phyloP scores from a whole-genome alignment of 257 asterid species.

The Solanum chiquidenum region DNA sequence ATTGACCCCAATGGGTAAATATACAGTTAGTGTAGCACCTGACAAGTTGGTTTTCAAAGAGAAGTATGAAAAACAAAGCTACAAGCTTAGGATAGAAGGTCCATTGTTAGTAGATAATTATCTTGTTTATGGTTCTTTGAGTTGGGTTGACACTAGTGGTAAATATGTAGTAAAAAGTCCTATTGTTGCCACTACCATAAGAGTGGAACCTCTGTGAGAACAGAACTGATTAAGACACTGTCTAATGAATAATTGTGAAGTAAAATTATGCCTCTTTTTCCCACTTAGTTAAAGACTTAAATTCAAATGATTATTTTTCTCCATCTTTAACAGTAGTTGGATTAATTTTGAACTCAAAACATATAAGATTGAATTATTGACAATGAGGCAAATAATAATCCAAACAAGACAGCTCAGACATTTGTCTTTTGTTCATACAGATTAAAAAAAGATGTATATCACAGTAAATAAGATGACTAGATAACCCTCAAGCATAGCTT shows the following conservation, averaged over 20 bases:
- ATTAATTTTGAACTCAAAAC: neutral
- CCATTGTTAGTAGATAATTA: conserved; percentile 4
- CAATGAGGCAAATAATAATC: neutral
- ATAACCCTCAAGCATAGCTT: neutral
- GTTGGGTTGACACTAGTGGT: conserved; percentile 49
- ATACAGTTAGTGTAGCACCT: conserved; percentile 48
- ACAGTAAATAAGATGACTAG: neutral
- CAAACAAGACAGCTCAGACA: neutral
- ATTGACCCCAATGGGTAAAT: conserved; percentile 18
- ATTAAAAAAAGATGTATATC: neutral
- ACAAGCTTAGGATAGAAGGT: conserved; percentile 36
- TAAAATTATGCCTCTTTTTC: neutral
- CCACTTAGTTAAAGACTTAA: neutral
- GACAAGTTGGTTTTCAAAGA: conserved; percentile 32
- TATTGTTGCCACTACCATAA: conserved; percentile 32
- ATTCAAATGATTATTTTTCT: neutral
- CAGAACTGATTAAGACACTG: neutral
- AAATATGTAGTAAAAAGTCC: conserved; percentile 46
- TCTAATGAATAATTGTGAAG: neutral
- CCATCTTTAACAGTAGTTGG: neutral
- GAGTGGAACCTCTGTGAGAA: neutral
- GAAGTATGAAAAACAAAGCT: conserved; percentile 47
- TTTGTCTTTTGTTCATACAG: neutral
- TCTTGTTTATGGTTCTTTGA: conserved; percentile 32
- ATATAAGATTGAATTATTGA: neutral